A percentile compares a stretch with the other conserved stretches of the same genome.
Evolutionary conservation across 768 basidiomycete genomes (phyloP).

Genomic region (Termitomyces sp.): DNA sequence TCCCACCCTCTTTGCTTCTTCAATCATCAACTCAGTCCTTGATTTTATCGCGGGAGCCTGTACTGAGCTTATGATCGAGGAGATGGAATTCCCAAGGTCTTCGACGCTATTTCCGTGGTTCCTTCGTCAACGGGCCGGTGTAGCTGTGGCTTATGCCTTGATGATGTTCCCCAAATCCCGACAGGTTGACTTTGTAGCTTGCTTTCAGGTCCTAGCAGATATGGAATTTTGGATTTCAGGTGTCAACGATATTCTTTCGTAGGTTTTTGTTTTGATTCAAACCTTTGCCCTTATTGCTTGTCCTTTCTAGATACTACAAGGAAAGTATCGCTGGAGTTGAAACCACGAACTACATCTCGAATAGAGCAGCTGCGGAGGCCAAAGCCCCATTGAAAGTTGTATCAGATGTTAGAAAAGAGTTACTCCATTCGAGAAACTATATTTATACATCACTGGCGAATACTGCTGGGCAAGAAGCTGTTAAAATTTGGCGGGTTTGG

Average conservation of each 20-base stretch:
- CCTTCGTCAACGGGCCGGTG: slow-evolving; percentile 15
- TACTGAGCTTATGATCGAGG: slow-evolving; percentile 7
- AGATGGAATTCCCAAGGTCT: neutral
- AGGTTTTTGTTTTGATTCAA: neutral
- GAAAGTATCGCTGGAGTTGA: slow-evolving; percentile 18
- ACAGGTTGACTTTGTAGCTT: slow-evolving; percentile 5
- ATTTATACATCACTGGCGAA: neutral
- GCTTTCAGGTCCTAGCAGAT: slow-evolving; percentile 14
- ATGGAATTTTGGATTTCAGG: slow-evolving; percentile 13
- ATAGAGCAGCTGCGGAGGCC: slow-evolving; percentile 7
- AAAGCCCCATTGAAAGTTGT: slow-evolving; percentile 2
- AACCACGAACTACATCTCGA: slow-evolving; percentile 10
- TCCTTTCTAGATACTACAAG: slow-evolving; percentile 12
- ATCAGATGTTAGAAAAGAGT: slow-evolving; percentile 11
- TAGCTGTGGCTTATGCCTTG: slow-evolving; percentile 8
- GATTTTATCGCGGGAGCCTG: slow-evolving; percentile 16
- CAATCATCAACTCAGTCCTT: slow-evolving; percentile 13
- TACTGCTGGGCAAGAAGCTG: neutral
- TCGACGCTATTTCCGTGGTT: slow-evolving; percentile 16
- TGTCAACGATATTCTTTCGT: slow-evolving; percentile 18
- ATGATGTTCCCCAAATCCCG: slow-evolving; percentile 11
- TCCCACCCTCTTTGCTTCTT: slow-evolving; percentile 8
- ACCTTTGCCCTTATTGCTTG: neutral
- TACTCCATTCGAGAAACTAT: neutral
- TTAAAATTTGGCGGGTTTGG: slow-evolving; percentile 1